Percentiles rank a stretch among this genome's conserved stretches.
These are phyloP conservation scores for Chrysoporthe puriensis DNA, from an alignment of 2,329 filamentous ascomycete genomes.

Conservation along the genomic window DNA sequence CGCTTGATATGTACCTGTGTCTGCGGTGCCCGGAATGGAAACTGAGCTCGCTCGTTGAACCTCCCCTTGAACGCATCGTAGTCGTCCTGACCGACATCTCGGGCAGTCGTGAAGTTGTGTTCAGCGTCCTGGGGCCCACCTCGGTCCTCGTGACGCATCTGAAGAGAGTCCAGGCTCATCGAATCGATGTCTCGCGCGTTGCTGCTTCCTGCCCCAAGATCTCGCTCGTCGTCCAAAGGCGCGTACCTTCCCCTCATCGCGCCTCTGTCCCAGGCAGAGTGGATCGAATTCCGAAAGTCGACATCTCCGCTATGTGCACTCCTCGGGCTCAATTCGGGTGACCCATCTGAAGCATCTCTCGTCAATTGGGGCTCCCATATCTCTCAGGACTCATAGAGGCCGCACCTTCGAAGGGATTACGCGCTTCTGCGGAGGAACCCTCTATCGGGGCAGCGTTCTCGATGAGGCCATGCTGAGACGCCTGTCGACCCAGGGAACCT, in stretches of 20 bases:
- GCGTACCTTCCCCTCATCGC: constrained; percentile 14
- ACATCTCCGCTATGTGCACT: background rate
- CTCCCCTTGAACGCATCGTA: constrained; percentile 21
- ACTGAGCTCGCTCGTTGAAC: background rate
- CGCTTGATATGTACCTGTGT: constrained; percentile 24
- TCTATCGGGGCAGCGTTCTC: constrained; percentile 20
- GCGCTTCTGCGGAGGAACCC: constrained; percentile 6
- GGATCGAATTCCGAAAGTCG: constrained; percentile 21
- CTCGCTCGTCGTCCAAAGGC: background rate
- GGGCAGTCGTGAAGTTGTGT: background rate
- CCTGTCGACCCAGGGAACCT: constrained; percentile 7
- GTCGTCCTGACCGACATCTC: background rate
- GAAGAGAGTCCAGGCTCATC: constrained; percentile 27
- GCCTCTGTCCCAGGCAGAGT: constrained; percentile 26
- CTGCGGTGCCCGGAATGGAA: background rate
- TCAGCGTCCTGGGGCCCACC: background rate
- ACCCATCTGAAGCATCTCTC: background rate
- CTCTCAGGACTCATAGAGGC: background rate
- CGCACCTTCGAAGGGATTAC: constrained; percentile 11
- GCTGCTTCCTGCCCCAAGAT: background rate
- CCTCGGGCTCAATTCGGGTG: background rate
- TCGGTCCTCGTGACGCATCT: constrained; percentile 21
- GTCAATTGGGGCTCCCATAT: constrained; percentile 9
- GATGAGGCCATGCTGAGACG: constrained; percentile 18
- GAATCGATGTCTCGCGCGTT: constrained; percentile 11